phyloP scores from a whole-genome alignment of 2,329 filamentous ascomycete species.

The Beauveria scarabaeidicola region DNA sequence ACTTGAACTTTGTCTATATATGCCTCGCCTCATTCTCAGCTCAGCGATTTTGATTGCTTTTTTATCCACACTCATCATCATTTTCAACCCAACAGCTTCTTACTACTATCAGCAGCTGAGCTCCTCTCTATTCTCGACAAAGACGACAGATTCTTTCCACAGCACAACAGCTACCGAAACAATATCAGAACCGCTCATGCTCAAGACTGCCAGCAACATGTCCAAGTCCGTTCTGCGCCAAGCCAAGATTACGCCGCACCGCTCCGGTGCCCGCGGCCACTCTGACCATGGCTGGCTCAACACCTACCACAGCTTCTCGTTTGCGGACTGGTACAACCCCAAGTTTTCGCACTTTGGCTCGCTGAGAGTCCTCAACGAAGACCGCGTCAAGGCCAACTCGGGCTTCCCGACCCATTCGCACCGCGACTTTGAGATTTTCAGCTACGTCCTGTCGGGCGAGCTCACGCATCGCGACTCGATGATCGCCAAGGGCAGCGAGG shows the following conservation, averaged over 20 bases:
- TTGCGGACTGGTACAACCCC: conserved; percentile 64
- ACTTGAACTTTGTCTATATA: conserved; percentile 25
- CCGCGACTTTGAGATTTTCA: conserved; percentile 83
- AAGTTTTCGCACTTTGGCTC: conserved; percentile 61
- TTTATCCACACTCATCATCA: conserved; percentile 30
- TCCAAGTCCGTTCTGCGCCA: conserved; percentile 50
- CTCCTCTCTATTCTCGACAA: conserved; percentile 10
- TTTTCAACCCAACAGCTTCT: conserved; percentile 18
- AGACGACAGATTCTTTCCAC: conserved; percentile 3
- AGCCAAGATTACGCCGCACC: conserved; percentile 67
- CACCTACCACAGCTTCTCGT: conserved; percentile 79
- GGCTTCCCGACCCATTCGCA: conserved; percentile 84
- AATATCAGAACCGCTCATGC: conserved; percentile 17
- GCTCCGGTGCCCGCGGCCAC: conserved; percentile 64
- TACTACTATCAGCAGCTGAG: conserved; percentile 17
- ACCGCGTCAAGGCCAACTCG: conserved; percentile 63
- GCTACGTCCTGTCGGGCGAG: conserved; percentile 76
- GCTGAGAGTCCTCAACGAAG: conserved; percentile 81
- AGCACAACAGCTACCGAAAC: conserved; percentile 8
- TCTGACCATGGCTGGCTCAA: conserved; percentile 82
- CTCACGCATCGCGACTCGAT: conserved; percentile 83
- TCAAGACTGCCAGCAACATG: conserved; percentile 42
- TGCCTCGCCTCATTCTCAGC: conserved; percentile 26
- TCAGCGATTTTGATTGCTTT: conserved; percentile 28
- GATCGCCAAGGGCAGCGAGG: conserved; percentile 60